These are phyloP conservation scores for Penicillium sp. DNA, from an alignment of 2,329 filamentous ascomycete species.

Conservation along the genomic window DNA sequence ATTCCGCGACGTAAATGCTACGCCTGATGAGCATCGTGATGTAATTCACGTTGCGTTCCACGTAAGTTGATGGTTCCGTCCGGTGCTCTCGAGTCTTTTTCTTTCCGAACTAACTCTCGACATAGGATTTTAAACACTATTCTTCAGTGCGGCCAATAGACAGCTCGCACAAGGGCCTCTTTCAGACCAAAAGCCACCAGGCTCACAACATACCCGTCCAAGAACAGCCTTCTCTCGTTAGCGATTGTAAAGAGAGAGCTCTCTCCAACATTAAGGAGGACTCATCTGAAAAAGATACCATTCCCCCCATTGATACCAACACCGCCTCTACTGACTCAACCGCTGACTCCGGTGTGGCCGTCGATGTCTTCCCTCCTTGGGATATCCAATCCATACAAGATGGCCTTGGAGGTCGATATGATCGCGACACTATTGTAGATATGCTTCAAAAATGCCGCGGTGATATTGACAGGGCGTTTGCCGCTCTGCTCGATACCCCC, in stretches of 20 bases:
- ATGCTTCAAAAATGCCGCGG: constrained; percentile 59
- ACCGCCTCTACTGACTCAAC: constrained; percentile 15
- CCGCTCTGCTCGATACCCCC: constrained; percentile 47
- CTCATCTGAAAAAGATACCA: not conserved
- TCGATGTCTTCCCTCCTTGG: constrained; percentile 55
- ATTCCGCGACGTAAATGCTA: constrained; percentile 52
- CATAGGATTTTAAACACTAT: constrained; percentile 67
- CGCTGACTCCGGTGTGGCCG: constrained; percentile 25
- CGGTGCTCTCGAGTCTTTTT: not conserved
- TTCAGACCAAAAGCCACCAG: constrained; percentile 51
- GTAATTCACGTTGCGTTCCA: constrained; percentile 66
- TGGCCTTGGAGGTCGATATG: constrained; percentile 55
- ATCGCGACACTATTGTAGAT: constrained; percentile 56
- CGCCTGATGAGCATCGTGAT: constrained; percentile 37
- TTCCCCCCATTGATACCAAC: constrained; percentile 11
- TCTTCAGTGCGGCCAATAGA: constrained; percentile 66
- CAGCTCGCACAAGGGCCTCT: constrained; percentile 60
- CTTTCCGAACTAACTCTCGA: constrained; percentile 19
- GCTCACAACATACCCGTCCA: constrained; percentile 25
- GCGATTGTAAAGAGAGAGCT: not conserved
- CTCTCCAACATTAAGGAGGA: not conserved
- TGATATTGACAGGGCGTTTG: constrained; percentile 58
- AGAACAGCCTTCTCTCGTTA: constrained; percentile 9
- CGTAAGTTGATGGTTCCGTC: constrained; percentile 48
- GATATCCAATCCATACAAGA: constrained; percentile 59